A percentile compares a stretch with the other conserved stretches of the same genome.
phyloP scores from a whole-genome alignment of 257 asterid genomes.

The Ajuga chamaepitys region DNA sequence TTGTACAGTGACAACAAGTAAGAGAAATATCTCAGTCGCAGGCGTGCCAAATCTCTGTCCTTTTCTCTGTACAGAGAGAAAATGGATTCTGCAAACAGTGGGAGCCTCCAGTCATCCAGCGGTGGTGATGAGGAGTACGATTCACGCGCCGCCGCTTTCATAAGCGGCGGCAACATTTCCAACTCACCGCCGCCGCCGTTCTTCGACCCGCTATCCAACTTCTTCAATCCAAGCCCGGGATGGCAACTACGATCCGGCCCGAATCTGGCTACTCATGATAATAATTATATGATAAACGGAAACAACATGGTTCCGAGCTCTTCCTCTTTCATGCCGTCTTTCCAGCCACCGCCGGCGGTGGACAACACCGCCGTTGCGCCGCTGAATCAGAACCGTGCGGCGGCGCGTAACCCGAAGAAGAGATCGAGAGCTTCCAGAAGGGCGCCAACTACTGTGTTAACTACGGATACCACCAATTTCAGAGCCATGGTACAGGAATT shows the following conservation, averaged over 20 bases:
- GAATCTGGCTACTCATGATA: constrained; percentile 9
- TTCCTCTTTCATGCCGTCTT: constrained; percentile 7
- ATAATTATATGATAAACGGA: too few relatives aligned
- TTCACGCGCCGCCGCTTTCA: constrained; percentile 54
- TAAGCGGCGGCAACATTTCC: constrained; percentile 18
- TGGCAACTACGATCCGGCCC: constrained; percentile 40
- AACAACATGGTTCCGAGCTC: neutral
- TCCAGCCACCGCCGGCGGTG: neutral
- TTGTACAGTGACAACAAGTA: neutral
- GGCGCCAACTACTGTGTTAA: constrained; percentile 90
- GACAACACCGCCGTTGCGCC: neutral
- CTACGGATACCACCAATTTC: constrained; percentile 84
- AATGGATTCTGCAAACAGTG: constrained; percentile 80
- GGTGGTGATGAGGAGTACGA: constrained; percentile 72
- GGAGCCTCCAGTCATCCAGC: constrained; percentile 70
- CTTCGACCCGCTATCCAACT: constrained; percentile 46
- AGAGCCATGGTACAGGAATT: constrained; percentile 98
- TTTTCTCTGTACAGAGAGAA: neutral
- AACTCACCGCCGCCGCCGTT: constrained; percentile 15
- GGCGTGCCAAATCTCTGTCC: constrained; percentile 27
- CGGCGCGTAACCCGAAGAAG: constrained; percentile 66
- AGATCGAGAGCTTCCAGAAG: constrained; percentile 85
- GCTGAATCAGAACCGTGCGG: constrained; percentile 16
- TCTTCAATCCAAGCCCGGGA: constrained; percentile 9
- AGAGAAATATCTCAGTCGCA: constrained; percentile 22